Percentiles rank a stretch among this genome's conserved stretches.
Conservation (phyloP, 352 stramenopile genomes). For the Pythium brassicae region DNA sequence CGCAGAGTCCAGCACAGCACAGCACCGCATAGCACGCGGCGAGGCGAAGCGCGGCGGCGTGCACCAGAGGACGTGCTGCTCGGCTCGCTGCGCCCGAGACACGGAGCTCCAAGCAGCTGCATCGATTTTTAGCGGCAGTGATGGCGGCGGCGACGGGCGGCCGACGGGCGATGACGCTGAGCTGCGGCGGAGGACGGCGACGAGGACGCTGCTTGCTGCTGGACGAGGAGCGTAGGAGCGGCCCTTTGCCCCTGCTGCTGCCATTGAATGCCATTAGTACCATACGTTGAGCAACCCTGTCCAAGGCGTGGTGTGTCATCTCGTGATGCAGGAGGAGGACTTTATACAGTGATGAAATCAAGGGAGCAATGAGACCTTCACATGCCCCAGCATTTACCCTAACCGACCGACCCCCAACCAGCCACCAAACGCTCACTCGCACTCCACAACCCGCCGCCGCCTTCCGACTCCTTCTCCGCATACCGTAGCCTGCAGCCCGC, state of each 20-base stretch:
- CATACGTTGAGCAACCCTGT: background rate
- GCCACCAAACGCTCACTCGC: background rate
- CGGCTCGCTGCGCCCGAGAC: background rate
- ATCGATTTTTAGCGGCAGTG: background rate
- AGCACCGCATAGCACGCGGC: too few relatives aligned
- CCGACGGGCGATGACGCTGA: too few relatives aligned
- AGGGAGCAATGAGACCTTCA: background rate
- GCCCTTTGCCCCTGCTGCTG: too few relatives aligned
- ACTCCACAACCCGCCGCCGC: background rate
- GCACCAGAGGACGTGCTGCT: too few relatives aligned
- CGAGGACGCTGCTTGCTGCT: background rate
- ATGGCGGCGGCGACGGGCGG: too few relatives aligned
- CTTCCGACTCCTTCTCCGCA: background rate
- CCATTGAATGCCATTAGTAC: conserved; percentile 1
- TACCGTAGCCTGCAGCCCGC: too few relatives aligned
- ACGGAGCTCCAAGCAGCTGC: background rate
- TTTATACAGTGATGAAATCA: background rate
- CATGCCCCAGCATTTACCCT: background rate
- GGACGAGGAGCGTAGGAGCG: background rate
- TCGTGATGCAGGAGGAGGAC: background rate
- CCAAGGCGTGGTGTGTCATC: background rate
- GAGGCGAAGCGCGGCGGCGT: too few relatives aligned
- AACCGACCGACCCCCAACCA: background rate
- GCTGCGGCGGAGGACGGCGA: background rate
- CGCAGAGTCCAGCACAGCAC: too few relatives aligned